Percentiles rank a stretch among this genome's conserved stretches.
phyloP scores from a whole-genome alignment of 371 early-diverging fungal genomes.

The Massospora cicadina region DNA sequence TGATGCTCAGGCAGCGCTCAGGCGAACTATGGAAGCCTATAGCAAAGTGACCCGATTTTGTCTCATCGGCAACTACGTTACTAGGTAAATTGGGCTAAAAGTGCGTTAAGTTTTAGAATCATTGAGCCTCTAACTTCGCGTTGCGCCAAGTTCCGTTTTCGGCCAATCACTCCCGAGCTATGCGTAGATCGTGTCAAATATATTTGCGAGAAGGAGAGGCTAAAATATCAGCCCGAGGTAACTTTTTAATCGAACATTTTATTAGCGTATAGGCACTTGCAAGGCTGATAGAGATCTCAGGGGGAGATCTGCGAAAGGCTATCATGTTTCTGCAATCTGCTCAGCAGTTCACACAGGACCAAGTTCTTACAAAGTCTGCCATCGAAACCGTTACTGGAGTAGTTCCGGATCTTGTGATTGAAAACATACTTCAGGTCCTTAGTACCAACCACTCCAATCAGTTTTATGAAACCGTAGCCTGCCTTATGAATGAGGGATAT shows the following conservation, averaged over 20 bases:
- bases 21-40: slow-evolving; percentile 98
- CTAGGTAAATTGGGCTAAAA: slow-evolving; percentile 44
- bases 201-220: slow-evolving; percentile 49
- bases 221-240: slow-evolving; percentile 29
- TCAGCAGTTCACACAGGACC: slow-evolving; percentile 25
- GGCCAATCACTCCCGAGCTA: slow-evolving; percentile 42
- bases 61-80: slow-evolving; percentile 94
- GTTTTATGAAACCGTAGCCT: neutral
- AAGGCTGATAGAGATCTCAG: slow-evolving; percentile 52
- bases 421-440: neutral
- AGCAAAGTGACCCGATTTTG: slow-evolving; percentile 93
- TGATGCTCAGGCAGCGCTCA: slow-evolving; percentile 96
- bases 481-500: slow-evolving; percentile 3
- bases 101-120: slow-evolving; percentile 26
- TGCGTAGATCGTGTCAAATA: slow-evolving; percentile 31
- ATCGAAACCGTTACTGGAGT: slow-evolving; percentile 77
- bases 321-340: slow-evolving; percentile 86
- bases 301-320: slow-evolving; percentile 84
- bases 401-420: slow-evolving; percentile 9
- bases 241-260: neutral
- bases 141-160: slow-evolving; percentile 93
- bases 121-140: slow-evolving; percentile 91
- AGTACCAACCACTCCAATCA: neutral
- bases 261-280: slow-evolving; percentile 35
- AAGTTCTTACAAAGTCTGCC: slow-evolving; percentile 27